These are phyloP conservation scores for Tardiomyces blankii DNA, from an alignment of 1,139 yeast species.

Conservation along the genomic window DNA sequence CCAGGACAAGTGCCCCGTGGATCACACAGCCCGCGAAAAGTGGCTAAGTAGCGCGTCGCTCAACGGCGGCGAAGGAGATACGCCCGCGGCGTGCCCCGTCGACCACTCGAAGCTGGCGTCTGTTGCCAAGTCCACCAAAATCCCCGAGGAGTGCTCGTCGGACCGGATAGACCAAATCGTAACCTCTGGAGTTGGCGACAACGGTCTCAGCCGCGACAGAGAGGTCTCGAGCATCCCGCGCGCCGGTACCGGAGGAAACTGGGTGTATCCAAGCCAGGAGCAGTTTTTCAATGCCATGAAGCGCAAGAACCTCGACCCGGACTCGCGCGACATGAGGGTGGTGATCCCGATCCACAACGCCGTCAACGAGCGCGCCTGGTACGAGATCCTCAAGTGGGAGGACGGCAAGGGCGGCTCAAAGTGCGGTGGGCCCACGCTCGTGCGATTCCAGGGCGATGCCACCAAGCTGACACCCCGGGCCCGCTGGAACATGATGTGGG, in stretches of 20 bases:
- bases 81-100: slow-evolving; percentile 26
- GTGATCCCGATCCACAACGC: slow-evolving; percentile 92
- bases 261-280: slow-evolving; percentile 94
- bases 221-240: slow-evolving; percentile 81
- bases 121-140: slow-evolving; percentile 5
- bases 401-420: slow-evolving; percentile 32
- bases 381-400: slow-evolving; percentile 79
- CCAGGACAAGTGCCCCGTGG: slow-evolving; percentile 51
- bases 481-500: slow-evolving; percentile 48
- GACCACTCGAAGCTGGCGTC: slow-evolving; percentile 5
- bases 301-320: slow-evolving; percentile 81
- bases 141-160: slow-evolving; percentile 16
- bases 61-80: slow-evolving; percentile 16
- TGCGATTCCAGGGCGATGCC: slow-evolving; percentile 84
- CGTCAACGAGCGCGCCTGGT: slow-evolving; percentile 92
- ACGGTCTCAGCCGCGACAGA: slow-evolving; percentile 44
- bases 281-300: slow-evolving; percentile 93
- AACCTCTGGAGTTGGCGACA: slow-evolving; percentile 8
- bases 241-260: slow-evolving; percentile 50
- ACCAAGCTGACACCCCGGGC: slow-evolving; percentile 84
- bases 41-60: background rate
- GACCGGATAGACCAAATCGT: slow-evolving; percentile 21
- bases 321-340: slow-evolving; percentile 71
- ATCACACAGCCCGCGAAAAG: slow-evolving; percentile 37
- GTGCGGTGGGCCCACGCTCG: slow-evolving; percentile 80